Evolutionary conservation across 2,329 filamentous ascomycete species (phyloP).

Genomic region (Trichoderma citrinoviride): DNA sequence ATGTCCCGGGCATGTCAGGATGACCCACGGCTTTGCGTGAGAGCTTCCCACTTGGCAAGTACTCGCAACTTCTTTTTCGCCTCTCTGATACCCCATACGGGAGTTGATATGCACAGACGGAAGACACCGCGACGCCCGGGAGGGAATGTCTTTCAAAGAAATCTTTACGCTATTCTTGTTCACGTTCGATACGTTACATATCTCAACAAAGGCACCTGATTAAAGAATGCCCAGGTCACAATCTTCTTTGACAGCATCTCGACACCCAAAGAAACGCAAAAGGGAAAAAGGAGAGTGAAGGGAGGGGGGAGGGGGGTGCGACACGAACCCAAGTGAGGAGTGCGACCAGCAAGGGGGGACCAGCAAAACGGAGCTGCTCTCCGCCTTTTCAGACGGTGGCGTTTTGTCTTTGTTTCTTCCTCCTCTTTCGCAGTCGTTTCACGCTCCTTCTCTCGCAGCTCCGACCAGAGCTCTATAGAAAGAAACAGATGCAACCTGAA

Average conservation of each 20-base stretch:
- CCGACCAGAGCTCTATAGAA: background rate
- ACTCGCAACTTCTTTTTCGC: background rate
- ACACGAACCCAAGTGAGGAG: background rate
- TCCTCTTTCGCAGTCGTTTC: background rate
- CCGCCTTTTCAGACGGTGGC: background rate
- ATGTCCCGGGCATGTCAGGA: slow-evolving; percentile 21
- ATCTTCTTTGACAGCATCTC: background rate
- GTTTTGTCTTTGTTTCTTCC: background rate
- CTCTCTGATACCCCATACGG: too few species aligned
- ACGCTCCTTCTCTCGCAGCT: background rate
- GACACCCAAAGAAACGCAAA: background rate
- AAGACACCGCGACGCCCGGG: too few species aligned
- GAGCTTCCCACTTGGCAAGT: background rate
- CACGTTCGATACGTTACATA: background rate
- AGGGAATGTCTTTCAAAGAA: too few species aligned
- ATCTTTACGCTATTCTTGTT: background rate
- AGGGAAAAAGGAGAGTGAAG: background rate
- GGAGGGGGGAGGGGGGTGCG: background rate
- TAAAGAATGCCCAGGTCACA: background rate
- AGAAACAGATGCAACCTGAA: too few species aligned
- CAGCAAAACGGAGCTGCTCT: slow-evolving; percentile 8
- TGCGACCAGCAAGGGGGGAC: background rate
- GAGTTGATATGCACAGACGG: too few species aligned
- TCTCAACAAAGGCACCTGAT: background rate
- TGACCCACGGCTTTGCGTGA: slow-evolving; percentile 15